Evolutionary conservation across 2,329 filamentous ascomycete genomes (phyloP).

Genomic region (Ceratocystis cubensis): DNA sequence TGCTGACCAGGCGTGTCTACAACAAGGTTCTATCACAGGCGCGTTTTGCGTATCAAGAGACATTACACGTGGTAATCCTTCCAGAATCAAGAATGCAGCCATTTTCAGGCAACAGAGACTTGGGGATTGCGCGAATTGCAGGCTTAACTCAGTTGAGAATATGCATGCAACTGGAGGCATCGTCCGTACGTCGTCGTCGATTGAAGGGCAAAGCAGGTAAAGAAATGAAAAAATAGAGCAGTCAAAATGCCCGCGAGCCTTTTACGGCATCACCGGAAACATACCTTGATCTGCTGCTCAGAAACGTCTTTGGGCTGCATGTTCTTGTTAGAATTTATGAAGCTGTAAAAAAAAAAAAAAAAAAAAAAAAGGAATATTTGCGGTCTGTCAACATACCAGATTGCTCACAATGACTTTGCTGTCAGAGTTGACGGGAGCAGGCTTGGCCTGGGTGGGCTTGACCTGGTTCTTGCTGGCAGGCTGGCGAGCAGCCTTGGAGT

Average conservation of each 20-base stretch:
- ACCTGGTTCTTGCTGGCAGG: slow-evolving; percentile 33
- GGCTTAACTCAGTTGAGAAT: not conserved
- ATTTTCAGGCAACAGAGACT: not conserved
- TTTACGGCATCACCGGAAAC: slow-evolving; percentile 61
- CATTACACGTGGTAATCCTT: not conserved
- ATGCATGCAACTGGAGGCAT: slow-evolving; percentile 11
- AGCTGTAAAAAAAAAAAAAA: not conserved
- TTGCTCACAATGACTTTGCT: slow-evolving; percentile 99
- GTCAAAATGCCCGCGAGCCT: slow-evolving; percentile 21
- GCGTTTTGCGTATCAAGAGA: slow-evolving; percentile 2
- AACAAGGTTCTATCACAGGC: slow-evolving; percentile 6
- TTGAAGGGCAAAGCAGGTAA: slow-evolving; percentile 14
- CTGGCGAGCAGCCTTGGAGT: slow-evolving; percentile 47
- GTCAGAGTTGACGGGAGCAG: slow-evolving; percentile 50
- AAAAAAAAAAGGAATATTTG: no score
- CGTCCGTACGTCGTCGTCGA: slow-evolving; percentile 20
- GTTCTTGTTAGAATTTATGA: slow-evolving; percentile 34
- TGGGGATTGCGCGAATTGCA: not conserved
- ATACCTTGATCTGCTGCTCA: slow-evolving; percentile 99
- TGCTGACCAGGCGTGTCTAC: slow-evolving; percentile 18
- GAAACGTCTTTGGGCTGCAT: slow-evolving; percentile 83
- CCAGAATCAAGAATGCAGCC: not conserved
- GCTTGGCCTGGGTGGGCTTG: slow-evolving; percentile 45
- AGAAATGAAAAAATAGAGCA: slow-evolving; percentile 20
- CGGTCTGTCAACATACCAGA: slow-evolving; percentile 53